phyloP scores from a whole-genome alignment of 768 basidiomycete species.

The Leccinum obscurum region DNA sequence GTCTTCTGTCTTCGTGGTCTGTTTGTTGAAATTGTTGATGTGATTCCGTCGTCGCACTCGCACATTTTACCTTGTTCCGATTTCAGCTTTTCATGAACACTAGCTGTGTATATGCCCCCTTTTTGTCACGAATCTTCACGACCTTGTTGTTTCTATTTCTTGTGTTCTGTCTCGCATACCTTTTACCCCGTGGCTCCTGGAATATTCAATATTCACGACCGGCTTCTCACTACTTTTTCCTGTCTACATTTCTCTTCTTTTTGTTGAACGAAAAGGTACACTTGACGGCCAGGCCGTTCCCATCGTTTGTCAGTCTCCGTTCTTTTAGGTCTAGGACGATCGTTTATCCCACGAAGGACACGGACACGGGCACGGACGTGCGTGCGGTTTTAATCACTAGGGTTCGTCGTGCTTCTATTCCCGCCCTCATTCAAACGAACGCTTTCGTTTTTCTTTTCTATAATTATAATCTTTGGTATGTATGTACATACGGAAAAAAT shows the following conservation, averaged over 20 bases:
- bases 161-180: no score
- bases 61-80: neutral
- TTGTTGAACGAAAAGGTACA: neutral
- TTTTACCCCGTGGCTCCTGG: no score
- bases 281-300: neutral
- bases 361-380: neutral
- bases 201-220: no score
- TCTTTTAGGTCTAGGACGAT: neutral
- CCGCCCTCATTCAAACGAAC: no score
- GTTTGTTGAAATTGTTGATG: conserved; percentile 21
- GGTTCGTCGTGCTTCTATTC: neutral
- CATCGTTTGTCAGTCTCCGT: neutral
- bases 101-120: no score
- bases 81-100: no score
- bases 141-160: no score
- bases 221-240: no score
- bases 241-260: neutral
- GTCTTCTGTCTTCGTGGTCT: conserved; percentile 17
- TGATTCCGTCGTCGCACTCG: conserved; percentile 2
- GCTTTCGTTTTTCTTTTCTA: neutral
- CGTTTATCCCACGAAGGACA: neutral
- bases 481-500: neutral
- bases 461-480: neutral
- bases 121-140: no score
- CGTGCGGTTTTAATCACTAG: neutral